Percentiles rank a stretch among this genome's conserved stretches.
Evolutionary conservation across 2,329 filamentous ascomycete genomes (phyloP).

Genomic region (Colletotrichum sp.): DNA sequence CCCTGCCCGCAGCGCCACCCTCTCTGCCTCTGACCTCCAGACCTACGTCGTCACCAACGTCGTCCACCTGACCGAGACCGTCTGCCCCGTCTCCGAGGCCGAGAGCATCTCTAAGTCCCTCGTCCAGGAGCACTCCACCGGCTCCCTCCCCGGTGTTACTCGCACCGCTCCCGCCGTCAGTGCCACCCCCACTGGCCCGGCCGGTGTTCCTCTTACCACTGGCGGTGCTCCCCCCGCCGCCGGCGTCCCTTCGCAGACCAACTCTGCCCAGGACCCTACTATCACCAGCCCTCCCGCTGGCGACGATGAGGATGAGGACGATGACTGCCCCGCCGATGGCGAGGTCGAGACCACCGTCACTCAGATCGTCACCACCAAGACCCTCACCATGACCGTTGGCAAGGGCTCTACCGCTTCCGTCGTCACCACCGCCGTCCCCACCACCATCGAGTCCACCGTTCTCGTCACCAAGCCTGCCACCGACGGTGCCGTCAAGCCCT

Average conservation of each 20-base stretch:
- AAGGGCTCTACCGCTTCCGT: constrained; percentile 33
- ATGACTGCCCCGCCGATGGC: constrained; percentile 17
- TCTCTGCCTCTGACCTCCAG: constrained; percentile 39
- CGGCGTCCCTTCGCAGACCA: constrained; percentile 22
- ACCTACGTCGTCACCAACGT: constrained; percentile 42
- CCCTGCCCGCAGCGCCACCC: constrained; percentile 39
- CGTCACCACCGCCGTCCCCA: constrained; percentile 48
- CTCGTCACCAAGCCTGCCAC: constrained; percentile 25
- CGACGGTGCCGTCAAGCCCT: not conserved
- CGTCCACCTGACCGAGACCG: constrained; percentile 42
- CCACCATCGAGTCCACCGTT: constrained; percentile 45
- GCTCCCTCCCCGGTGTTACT: constrained; percentile 42
- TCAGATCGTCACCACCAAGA: constrained; percentile 35
- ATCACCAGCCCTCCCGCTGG: constrained; percentile 3
- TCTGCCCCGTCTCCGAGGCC: constrained; percentile 52
- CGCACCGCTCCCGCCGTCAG: constrained; percentile 32
- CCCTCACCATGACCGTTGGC: constrained; percentile 38
- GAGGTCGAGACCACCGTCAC: constrained; percentile 26
- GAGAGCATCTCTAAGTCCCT: constrained; percentile 44
- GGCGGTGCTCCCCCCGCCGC: constrained; percentile 35
- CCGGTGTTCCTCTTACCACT: constrained; percentile 30
- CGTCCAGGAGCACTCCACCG: constrained; percentile 38
- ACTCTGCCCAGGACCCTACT: constrained; percentile 22
- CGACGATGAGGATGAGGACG: constrained; percentile 9
- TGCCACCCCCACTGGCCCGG: constrained; percentile 21